Percentiles rank a stretch among this genome's conserved stretches.
These are phyloP conservation scores for Diaporthe vexans DNA, from an alignment of 2,329 filamentous ascomycete species.

Conservation along the genomic window DNA sequence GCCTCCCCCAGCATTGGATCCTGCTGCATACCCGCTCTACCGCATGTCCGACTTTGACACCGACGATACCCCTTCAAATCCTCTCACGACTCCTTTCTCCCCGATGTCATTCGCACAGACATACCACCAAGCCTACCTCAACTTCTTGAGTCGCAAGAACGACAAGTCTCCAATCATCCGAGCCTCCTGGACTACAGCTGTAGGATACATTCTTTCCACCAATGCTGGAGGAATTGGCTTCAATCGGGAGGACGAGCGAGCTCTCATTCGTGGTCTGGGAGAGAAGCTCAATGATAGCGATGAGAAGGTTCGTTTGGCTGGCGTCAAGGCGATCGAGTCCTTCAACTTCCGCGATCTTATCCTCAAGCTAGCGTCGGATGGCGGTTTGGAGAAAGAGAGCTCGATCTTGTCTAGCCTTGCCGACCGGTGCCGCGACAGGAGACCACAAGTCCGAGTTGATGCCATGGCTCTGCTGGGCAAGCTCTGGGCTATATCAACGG, in stretches of 20 bases:
- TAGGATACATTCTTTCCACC: slow-evolving; percentile 89
- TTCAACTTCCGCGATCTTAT: slow-evolving; percentile 88
- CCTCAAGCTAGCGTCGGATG: slow-evolving; percentile 82
- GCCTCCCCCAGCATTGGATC: slow-evolving; percentile 79
- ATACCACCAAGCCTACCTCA: slow-evolving; percentile 83
- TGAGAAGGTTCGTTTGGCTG: slow-evolving; percentile 90
- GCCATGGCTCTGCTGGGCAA: slow-evolving; percentile 88
- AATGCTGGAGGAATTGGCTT: slow-evolving; percentile 91
- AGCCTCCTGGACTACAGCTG: slow-evolving; percentile 86
- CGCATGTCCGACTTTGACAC: slow-evolving; percentile 71
- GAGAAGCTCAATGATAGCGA: slow-evolving; percentile 90
- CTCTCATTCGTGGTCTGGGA: slow-evolving; percentile 79
- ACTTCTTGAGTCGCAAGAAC: slow-evolving; percentile 86
- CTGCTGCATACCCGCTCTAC: slow-evolving; percentile 85
- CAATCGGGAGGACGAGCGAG: slow-evolving; percentile 83
- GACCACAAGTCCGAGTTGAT: slow-evolving; percentile 83
- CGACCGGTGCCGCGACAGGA: slow-evolving; percentile 90
- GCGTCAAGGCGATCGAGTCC: slow-evolving; percentile 85
- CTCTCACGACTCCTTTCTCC: slow-evolving; percentile 85
- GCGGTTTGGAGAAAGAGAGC: slow-evolving; percentile 80
- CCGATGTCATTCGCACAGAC: slow-evolving; percentile 91
- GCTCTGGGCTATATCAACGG: slow-evolving; percentile 93
- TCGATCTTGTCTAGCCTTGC: slow-evolving; percentile 87
- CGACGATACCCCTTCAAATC: slow-evolving; percentile 65
- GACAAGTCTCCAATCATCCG: slow-evolving; percentile 89